Evolutionary conservation across 192 early-diverging fungal species (phyloP), one percentile per base, ranked within the genome.

Genomic region (Umbelopsis ramanniana): DNA sequence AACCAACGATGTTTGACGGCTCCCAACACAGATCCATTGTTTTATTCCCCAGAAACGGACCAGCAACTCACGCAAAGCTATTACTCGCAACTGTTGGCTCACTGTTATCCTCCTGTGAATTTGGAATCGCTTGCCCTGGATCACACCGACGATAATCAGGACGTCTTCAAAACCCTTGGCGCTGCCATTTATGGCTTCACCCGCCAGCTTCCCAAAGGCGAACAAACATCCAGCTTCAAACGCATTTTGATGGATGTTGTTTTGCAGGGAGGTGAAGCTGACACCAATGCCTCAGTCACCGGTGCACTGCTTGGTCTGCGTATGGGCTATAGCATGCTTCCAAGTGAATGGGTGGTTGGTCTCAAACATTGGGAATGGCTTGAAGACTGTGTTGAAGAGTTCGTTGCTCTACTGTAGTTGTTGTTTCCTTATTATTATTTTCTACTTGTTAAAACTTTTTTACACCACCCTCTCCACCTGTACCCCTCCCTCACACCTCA

Each of bases 321-420:
- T 14, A 68, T 80, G 9, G 79, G 79, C 7, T 80, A 76, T 17
- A 67, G 54, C 15, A 38, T 55, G 26, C 54, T 80, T 6, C 79
- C 79, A 11, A 74, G 46, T 24, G 79, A 80, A 52, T 80, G 79
- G 79, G 74, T 80, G 10, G 79, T 76, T 3, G 79, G 79, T 35
- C 52, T 80, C 33, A 76, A 74, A 52, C 71, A 74, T 4, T 76
- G 79, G 79, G 79, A 80, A 53, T 80, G 75, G 74, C 38, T 80
- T 2, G 79, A 80, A 63, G 74, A 76, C 29, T 33, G 37, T 7
- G 53, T 80, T 11, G 79, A 80, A 48, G 79, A 76, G 43, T 80
- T 80, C 37, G 72, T 74, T 70, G 52, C 24, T 8, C 46, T 80
- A 38, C 70, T 80, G 33, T 80, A 72, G 68, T 35, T 24, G 6